Evolutionary conservation across 1,284 basidiomycete species (phyloP), one percentile per base, ranked within the genome.

Genomic region (Cryptococcus depauperatus): DNA sequence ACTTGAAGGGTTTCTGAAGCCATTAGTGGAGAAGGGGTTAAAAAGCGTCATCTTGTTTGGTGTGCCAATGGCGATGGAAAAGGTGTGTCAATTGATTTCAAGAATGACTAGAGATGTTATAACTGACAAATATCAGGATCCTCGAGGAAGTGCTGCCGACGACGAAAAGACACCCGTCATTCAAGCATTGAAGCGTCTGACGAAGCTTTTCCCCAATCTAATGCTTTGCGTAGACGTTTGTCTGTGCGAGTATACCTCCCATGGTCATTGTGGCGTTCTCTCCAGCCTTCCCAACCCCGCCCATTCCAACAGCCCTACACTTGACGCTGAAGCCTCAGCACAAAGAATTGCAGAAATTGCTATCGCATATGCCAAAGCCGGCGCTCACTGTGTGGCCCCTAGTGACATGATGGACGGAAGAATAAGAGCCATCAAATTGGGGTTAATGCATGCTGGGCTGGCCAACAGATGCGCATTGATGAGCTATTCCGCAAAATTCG

Each of bases 321-420:
- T 76, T 29, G 70, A 88, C 69, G 81, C 81, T 37, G 74, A 73
- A 11, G 80, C 81, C 10, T 91, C 86, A 11, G 87, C 90, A 5
- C 75, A 75, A 25, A 83, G 93, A 45, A 84, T 98, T 47, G 89
- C 89, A 0, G 77, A 95, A 60, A 92, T 99, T 18, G 91, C 95
- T 0, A 76, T 97, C 39, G 82, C 79, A 57, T 99, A 99, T 58
- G 93, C 93, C 2, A 77, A 78, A 51, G 95, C 93, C 0, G 95
- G 95, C 10, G 95, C 90, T 0, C 89, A 98, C 70, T 93, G 91
- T 62, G 93, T 99, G 48, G 95, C 95, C 1, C 95, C 95, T 2
- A 95, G 89, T 64, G 95, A 98, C 70, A 99, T 99, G 95, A 98
- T 98, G 92, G 95, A 99, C 66, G 93, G 92, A 0, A 77, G 93